Conservation (phyloP, 2,329 filamentous ascomycete species). For the Microdochium nivale region DNA sequence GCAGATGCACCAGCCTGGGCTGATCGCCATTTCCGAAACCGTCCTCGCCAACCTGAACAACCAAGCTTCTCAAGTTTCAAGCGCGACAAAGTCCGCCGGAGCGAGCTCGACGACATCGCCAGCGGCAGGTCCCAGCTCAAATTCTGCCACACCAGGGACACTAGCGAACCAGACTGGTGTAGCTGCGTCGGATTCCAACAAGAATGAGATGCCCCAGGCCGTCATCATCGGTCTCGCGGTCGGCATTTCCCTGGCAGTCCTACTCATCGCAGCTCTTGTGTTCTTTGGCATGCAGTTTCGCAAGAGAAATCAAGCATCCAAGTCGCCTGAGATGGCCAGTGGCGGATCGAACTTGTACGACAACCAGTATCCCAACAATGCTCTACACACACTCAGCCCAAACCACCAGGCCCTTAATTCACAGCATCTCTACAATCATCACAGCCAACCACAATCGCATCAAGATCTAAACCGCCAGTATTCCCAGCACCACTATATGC, state of each 20-base stretch:
- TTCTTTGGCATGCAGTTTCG: constrained; percentile 8
- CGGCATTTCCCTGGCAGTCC: constrained; percentile 7
- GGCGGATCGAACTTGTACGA: too few relatives aligned
- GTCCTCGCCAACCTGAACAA: not conserved
- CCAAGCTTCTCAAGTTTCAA: constrained; percentile 1
- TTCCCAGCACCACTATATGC: not conserved
- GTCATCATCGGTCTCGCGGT: constrained; percentile 6
- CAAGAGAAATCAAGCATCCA: not conserved
- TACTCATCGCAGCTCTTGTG: constrained; percentile 2
- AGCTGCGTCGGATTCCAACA: not conserved
- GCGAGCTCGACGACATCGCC: too few relatives aligned
- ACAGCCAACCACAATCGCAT: not conserved
- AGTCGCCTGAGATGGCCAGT: too few relatives aligned
- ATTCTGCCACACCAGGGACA: too few relatives aligned
- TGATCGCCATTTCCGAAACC: not conserved
- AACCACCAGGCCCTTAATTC: not conserved
- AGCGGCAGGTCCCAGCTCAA: too few relatives aligned
- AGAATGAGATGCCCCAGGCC: not conserved
- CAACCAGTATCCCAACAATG: too few relatives aligned
- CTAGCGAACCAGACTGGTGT: too few relatives aligned
- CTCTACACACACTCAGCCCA: too few relatives aligned
- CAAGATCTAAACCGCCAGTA: not conserved
- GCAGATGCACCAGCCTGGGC: not conserved
- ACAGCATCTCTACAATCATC: not conserved
- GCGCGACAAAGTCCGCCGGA: not conserved